Percentiles rank a stretch among this genome's conserved stretches.
These are phyloP conservation scores for Paramyrothecium roridum DNA, from an alignment of 2,329 filamentous ascomycete genomes.

Conservation along the genomic window DNA sequence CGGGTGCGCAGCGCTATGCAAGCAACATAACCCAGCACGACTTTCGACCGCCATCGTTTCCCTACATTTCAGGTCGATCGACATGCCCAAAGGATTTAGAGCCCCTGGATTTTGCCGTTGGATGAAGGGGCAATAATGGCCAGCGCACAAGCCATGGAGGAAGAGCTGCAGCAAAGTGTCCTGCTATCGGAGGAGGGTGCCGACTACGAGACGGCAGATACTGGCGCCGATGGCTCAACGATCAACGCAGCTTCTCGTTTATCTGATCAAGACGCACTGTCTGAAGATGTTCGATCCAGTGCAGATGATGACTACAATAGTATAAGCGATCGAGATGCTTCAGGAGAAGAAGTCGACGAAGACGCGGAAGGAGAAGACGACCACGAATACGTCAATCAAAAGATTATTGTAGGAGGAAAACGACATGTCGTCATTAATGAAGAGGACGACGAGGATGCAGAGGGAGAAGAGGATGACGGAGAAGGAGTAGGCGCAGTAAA, in stretches of 20 bases:
- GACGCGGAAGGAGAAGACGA: constrained; percentile 42
- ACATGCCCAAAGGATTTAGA: constrained; percentile 21
- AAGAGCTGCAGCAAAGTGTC: constrained; percentile 55
- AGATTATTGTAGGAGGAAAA: neutral
- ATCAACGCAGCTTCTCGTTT: constrained; percentile 14
- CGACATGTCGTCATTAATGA: constrained; percentile 22
- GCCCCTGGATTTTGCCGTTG: constrained; percentile 1
- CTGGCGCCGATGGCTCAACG: constrained; percentile 21
- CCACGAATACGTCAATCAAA: constrained; percentile 24
- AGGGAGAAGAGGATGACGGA: constrained; percentile 26
- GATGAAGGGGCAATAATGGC: constrained; percentile 37
- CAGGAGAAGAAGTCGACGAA: constrained; percentile 38
- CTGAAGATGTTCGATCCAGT: constrained; percentile 1
- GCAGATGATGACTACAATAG: constrained; percentile 30
- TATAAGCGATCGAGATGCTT: constrained; percentile 34
- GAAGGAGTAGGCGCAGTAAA: constrained; percentile 54
- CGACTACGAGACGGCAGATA: constrained; percentile 34
- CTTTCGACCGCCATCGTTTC: neutral
- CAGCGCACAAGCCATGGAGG: constrained; percentile 52
- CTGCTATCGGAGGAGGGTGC: constrained; percentile 49
- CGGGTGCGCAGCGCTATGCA: neutral
- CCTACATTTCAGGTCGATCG: constrained; percentile 8
- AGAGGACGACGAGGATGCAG: constrained; percentile 29
- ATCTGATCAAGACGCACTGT: neutral
- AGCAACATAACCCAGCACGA: neutral